These are phyloP conservation scores for Moniliophthora roreri DNA, from an alignment of 1,284 basidiomycete genomes.

Conservation along the genomic window DNA sequence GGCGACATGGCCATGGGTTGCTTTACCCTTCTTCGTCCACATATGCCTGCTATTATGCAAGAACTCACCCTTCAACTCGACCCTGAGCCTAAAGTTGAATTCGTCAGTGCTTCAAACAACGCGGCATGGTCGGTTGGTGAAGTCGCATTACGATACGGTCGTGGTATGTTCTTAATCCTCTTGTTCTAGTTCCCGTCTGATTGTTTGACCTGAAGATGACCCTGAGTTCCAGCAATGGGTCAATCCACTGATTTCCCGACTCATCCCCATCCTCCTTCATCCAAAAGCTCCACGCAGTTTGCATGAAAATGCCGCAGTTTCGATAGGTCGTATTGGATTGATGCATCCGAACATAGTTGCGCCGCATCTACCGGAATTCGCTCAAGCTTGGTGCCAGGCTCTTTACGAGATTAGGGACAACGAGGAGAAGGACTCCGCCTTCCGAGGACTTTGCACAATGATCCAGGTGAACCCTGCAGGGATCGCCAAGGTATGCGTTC, in stretches of 20 bases:
- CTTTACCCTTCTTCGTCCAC: conserved; percentile 82
- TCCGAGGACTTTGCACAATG: conserved; percentile 95
- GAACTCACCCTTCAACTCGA: conserved; percentile 91
- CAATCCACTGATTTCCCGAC: conserved; percentile 79
- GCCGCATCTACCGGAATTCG: conserved; percentile 88
- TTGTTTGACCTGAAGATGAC: conserved; percentile 48
- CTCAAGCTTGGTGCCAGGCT: conserved; percentile 96
- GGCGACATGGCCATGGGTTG: conserved; percentile 98
- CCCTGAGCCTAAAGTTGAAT: conserved; percentile 87
- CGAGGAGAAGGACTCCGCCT: conserved; percentile 99
- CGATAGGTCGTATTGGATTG: conserved; percentile 95
- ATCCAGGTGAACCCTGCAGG: conserved; percentile 93
- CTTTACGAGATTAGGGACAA: conserved; percentile 99
- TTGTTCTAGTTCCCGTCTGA: conserved; percentile 2
- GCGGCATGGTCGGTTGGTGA: conserved; percentile 99
- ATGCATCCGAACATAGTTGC: conserved; percentile 90
- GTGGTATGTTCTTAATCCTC: conserved; percentile 44
- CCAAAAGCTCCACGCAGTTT: conserved; percentile 92
- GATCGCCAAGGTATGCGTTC: conserved; percentile 72
- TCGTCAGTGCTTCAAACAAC: conserved; percentile 97
- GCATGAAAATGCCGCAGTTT: conserved; percentile 98
- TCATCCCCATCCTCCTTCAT: conserved; percentile 92
- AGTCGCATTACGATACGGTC: conserved; percentile 86
- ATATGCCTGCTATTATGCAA: conserved; percentile 86
- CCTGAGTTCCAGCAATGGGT: conserved; percentile 89